Conservation (phyloP, 192 early-diverging fungal species). For the Backusella luteola region DNA sequence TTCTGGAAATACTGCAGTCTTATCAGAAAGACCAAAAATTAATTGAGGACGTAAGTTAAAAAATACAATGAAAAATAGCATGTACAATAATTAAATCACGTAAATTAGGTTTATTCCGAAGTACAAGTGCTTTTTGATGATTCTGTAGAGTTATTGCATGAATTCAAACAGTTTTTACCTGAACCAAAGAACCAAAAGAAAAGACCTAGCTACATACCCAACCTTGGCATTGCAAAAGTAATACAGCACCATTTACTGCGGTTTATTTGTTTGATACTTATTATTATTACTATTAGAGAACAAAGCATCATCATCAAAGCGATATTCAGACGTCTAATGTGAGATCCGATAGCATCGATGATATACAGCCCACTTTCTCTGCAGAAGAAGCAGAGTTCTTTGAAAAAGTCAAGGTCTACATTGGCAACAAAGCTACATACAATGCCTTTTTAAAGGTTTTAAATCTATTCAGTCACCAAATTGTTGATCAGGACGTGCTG, state of each 20-base stretch:
- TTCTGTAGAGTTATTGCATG: conserved; percentile 88
- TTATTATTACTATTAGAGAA: background rate
- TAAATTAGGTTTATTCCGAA: conserved; percentile 81
- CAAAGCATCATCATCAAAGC: conserved; percentile 1
- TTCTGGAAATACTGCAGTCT: conserved; percentile 94
- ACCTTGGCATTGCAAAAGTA: conserved; percentile 9
- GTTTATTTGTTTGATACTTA: background rate
- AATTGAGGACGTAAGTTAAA: conserved; percentile 75
- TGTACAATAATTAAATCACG: background rate
- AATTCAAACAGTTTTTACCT: conserved; percentile 97
- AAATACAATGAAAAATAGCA: background rate
- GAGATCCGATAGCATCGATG: background rate
- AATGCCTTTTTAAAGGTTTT: conserved; percentile 96
- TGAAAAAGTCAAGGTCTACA: conserved; percentile 83
- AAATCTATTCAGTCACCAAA: conserved; percentile 91
- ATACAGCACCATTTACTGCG: background rate
- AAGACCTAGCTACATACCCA: conserved; percentile 1
- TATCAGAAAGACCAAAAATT: conserved; percentile 95
- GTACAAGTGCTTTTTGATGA: conserved; percentile 84
- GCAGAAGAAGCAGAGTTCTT: conserved; percentile 93
- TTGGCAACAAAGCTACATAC: conserved; percentile 85
- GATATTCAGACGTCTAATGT: conserved; percentile 21
- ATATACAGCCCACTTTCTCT: conserved; percentile 32
- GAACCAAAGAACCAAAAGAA: conserved; percentile 44
- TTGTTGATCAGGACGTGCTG: conserved; percentile 83